These are phyloP conservation scores for Pyracantha coccinea DNA, from an alignment of 331 rosid genomes.

Conservation along the genomic window DNA sequence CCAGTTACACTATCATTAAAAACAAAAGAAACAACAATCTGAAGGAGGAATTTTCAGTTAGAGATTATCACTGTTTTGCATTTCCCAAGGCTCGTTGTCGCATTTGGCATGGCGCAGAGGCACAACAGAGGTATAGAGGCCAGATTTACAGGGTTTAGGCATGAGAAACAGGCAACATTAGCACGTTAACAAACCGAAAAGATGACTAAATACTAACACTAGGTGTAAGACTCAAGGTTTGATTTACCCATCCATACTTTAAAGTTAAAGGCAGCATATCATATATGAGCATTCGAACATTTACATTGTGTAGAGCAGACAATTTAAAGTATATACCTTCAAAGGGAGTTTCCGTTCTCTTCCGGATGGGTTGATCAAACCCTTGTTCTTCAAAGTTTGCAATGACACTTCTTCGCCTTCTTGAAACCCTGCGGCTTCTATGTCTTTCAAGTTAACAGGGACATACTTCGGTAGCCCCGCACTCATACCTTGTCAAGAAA, in stretches of 20 bases:
- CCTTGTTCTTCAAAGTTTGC: slow-evolving; percentile 64
- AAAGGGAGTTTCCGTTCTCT: slow-evolving; percentile 84
- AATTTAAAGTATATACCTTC: slow-evolving; percentile 48
- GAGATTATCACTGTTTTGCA: not conserved
- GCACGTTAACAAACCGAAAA: not conserved
- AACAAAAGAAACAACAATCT: not conserved
- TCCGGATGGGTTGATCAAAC: slow-evolving; percentile 91
- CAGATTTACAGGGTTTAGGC: not conserved
- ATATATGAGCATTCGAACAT: not conserved
- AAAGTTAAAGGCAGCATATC: not conserved
- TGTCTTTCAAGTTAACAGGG: slow-evolving; percentile 81
- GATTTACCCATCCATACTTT: not conserved
- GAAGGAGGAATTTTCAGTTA: not conserved
- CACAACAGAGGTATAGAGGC: not conserved
- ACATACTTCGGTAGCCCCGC: slow-evolving; percentile 88
- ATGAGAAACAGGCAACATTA: not conserved
- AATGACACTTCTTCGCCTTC: slow-evolving; percentile 92
- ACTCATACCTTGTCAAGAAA: slow-evolving; percentile 57
- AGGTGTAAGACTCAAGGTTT: not conserved
- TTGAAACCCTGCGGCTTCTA: slow-evolving; percentile 71
- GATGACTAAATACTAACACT: not conserved
- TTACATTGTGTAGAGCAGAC: not conserved
- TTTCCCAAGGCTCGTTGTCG: not conserved
- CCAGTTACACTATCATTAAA: not conserved
- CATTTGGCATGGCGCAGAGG: not conserved